phyloP scores from a whole-genome alignment of 306 rosid genomes.

The Vachellia pachyceras region DNA sequence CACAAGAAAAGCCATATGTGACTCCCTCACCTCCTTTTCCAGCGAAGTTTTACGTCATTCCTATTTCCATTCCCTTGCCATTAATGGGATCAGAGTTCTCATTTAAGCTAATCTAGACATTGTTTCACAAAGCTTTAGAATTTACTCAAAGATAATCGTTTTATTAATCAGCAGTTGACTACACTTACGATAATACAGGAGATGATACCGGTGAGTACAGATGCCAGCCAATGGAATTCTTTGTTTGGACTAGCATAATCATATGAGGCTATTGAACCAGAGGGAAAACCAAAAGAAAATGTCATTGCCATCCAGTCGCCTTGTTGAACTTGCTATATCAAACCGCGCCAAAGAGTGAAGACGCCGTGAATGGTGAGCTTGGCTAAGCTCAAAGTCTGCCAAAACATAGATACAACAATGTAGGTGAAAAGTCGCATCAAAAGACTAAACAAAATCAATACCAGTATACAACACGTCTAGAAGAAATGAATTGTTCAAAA shows the following conservation, averaged over 20 bases:
- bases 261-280: slow-evolving; percentile 42
- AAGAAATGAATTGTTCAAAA: background rate
- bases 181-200: slow-evolving; percentile 74
- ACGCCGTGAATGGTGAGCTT: slow-evolving; percentile 10
- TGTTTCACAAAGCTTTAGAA: slow-evolving; percentile 4
- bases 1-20: slow-evolving; percentile 18
- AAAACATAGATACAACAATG: slow-evolving; percentile 17
- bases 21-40: background rate
- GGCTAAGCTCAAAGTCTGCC: slow-evolving; percentile 4
- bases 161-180: slow-evolving; percentile 24
- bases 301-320: slow-evolving; percentile 53
- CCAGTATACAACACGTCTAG: slow-evolving; percentile 4
- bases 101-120: slow-evolving; percentile 8
- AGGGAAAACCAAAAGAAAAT: slow-evolving; percentile 35
- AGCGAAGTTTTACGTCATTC: too few relatives aligned
- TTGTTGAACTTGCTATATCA: slow-evolving; percentile 33
- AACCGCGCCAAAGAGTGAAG: slow-evolving; percentile 44
- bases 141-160: slow-evolving; percentile 16
- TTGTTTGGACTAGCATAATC: slow-evolving; percentile 50
- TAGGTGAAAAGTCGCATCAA: slow-evolving; percentile 2
- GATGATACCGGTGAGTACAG: slow-evolving; percentile 64
- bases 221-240: slow-evolving; percentile 67
- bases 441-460: background rate
- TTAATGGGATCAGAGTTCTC: background rate
- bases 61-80: slow-evolving; percentile 12